Evolutionary conservation across 495 filamentous ascomycete genomes (phyloP).

Genomic region (Talaromyces trachyspermus): DNA sequence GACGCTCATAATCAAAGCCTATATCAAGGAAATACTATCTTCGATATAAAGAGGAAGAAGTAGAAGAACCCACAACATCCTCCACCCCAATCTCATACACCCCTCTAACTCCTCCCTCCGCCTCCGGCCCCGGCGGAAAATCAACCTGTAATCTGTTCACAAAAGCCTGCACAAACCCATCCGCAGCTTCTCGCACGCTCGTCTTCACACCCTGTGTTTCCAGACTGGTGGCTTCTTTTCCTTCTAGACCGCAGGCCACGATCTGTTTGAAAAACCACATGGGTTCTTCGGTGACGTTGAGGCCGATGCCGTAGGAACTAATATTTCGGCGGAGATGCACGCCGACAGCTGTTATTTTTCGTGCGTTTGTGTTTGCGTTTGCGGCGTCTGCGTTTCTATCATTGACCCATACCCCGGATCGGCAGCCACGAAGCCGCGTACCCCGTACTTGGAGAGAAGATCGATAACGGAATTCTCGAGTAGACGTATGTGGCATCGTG

Average conservation of each 20-base stretch:
- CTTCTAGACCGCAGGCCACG: conserved; percentile 78
- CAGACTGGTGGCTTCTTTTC: conserved; percentile 68
- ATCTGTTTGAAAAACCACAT: conserved; percentile 71
- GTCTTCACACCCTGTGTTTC: conserved; percentile 26
- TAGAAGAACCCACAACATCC: conserved; percentile 22
- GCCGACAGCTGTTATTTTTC: conserved; percentile 83
- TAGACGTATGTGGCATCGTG: conserved; percentile 62
- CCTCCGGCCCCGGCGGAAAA: conserved; percentile 27
- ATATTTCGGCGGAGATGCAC: conserved; percentile 82
- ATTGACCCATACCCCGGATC: conserved; percentile 84
- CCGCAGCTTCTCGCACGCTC: conserved; percentile 28
- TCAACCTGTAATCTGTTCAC: conserved; percentile 32
- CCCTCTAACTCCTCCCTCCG: conserved; percentile 33
- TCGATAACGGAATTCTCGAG: conserved; percentile 70
- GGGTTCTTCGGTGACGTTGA: conserved; percentile 65
- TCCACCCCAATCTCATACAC: conserved; percentile 31
- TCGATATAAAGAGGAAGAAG: too few species aligned
- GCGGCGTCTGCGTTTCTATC: background rate
- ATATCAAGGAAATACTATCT: too few species aligned
- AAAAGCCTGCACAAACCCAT: conserved; percentile 33
- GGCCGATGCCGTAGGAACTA: conserved; percentile 74
- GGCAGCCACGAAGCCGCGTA: conserved; percentile 53
- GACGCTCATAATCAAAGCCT: too few species aligned
- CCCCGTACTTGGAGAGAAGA: conserved; percentile 45
- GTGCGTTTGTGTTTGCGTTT: conserved; percentile 18